Evolutionary conservation across 169 alveolate species (phyloP).

Genomic region (Plasmodium berghei): DNA sequence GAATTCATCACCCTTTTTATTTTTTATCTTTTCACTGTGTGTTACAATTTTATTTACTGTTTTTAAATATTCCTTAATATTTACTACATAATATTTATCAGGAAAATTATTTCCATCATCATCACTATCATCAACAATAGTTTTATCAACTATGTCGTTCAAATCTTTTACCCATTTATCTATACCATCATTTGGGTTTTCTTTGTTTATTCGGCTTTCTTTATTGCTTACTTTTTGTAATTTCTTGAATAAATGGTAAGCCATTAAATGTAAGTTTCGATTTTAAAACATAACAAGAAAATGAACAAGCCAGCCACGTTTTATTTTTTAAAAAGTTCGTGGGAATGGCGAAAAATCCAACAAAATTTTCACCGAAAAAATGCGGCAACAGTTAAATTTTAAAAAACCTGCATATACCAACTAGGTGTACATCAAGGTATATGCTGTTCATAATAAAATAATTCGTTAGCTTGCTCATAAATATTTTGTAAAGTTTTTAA

Average conservation of each 20-base stretch:
- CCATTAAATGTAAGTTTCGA: constrained; percentile 12
- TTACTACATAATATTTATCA: background rate
- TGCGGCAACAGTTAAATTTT: too few relatives aligned
- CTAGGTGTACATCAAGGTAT: too few relatives aligned
- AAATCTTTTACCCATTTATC: constrained; percentile 40
- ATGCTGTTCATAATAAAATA: too few relatives aligned
- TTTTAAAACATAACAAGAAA: constrained; percentile 6
- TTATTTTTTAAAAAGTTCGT: background rate
- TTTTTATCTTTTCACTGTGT: constrained; percentile 34
- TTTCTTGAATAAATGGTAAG: constrained; percentile 59
- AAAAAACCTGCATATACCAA: too few relatives aligned
- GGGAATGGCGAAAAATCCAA: too few relatives aligned
- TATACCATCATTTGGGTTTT: constrained; percentile 34
- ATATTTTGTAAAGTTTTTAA: too few relatives aligned
- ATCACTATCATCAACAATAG: constrained; percentile 12
- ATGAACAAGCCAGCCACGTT: background rate
- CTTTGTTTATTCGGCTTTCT: constrained; percentile 38
- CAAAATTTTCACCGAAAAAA: too few relatives aligned
- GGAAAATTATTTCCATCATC: background rate
- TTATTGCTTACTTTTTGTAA: constrained; percentile 43
- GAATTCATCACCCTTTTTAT: constrained; percentile 22
- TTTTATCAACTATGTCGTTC: constrained; percentile 16
- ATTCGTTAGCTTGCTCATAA: too few relatives aligned
- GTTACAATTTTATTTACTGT: constrained; percentile 22
- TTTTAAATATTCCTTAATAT: constrained; percentile 15